Conservation (phyloP, 1,284 basidiomycete genomes). For the Stygiomarasmius scandens region DNA sequence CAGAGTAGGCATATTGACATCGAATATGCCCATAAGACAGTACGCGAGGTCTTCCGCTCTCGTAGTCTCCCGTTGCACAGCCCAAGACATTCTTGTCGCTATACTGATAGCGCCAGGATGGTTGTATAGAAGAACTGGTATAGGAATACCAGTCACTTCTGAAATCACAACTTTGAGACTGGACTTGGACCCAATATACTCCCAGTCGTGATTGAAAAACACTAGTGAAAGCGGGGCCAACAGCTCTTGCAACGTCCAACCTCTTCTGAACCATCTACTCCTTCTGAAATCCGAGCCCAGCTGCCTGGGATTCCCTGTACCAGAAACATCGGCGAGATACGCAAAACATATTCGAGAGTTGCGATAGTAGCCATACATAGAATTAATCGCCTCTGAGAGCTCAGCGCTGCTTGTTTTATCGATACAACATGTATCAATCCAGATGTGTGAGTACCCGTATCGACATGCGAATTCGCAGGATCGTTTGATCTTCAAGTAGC, state of each 20-base stretch:
- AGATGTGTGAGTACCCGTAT: neutral
- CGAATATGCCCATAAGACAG: neutral
- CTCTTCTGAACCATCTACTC: neutral
- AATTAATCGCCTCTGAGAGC: neutral
- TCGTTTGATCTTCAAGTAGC: neutral
- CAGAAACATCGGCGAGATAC: neutral
- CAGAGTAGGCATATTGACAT: neutral
- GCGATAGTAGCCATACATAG: neutral
- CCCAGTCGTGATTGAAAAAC: neutral
- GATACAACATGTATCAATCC: neutral
- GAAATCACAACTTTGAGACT: neutral
- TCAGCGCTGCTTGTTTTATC: neutral
- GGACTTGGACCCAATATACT: neutral
- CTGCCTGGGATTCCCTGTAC: neutral
- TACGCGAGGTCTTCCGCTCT: neutral
- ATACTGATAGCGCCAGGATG: neutral
- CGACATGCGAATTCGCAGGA: neutral
- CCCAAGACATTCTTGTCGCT: neutral
- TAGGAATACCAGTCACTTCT: neutral
- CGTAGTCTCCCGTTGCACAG: neutral
- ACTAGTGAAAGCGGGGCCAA: neutral
- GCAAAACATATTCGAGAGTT: neutral
- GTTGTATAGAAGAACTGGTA: neutral
- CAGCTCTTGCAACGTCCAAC: neutral
- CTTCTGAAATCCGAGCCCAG: neutral